Conservation (phyloP, 352 stramenopile genomes). For the Globisporangium irregulare region DNA sequence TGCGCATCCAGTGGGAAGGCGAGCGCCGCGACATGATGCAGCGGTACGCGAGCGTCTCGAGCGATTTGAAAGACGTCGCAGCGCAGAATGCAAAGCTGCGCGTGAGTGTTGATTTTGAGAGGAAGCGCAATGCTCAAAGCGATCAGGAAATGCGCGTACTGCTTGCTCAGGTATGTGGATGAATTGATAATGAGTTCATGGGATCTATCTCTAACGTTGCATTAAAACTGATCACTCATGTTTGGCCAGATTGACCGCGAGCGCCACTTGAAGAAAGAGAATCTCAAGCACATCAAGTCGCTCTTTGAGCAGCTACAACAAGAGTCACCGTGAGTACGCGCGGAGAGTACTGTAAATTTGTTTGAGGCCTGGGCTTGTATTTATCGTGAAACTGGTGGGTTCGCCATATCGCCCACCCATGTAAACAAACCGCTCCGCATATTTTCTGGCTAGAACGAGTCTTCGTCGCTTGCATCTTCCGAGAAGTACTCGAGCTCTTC, state of each 20-base stretch:
- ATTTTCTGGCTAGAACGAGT: constrained; percentile 58
- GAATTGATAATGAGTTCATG: neutral
- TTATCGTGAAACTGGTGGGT: neutral
- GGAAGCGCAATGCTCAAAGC: constrained; percentile 40
- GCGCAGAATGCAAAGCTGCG: constrained; percentile 52
- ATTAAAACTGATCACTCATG: neutral
- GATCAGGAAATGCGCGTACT: constrained; percentile 68
- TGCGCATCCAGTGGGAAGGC: constrained; percentile 32
- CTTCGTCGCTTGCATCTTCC: constrained; percentile 74
- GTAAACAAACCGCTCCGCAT: neutral
- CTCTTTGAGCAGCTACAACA: constrained; percentile 74
- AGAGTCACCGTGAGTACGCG: constrained; percentile 30
- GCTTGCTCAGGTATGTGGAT: constrained; percentile 40
- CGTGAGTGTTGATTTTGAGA: constrained; percentile 38
- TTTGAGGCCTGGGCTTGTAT: neutral
- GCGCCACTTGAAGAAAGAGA: constrained; percentile 64
- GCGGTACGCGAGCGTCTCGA: constrained; percentile 37
- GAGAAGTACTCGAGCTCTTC: constrained; percentile 86
- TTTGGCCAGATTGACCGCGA: constrained; percentile 57
- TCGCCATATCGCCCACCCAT: neutral
- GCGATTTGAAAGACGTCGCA: constrained; percentile 42
- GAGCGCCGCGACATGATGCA: constrained; percentile 33
- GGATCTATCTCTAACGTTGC: neutral
- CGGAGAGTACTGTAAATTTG: neutral
- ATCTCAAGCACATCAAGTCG: constrained; percentile 69